These are phyloP conservation scores for Alternaria brassicicola DNA, from an alignment of 2,329 filamentous ascomycete genomes.

Conservation along the genomic window DNA sequence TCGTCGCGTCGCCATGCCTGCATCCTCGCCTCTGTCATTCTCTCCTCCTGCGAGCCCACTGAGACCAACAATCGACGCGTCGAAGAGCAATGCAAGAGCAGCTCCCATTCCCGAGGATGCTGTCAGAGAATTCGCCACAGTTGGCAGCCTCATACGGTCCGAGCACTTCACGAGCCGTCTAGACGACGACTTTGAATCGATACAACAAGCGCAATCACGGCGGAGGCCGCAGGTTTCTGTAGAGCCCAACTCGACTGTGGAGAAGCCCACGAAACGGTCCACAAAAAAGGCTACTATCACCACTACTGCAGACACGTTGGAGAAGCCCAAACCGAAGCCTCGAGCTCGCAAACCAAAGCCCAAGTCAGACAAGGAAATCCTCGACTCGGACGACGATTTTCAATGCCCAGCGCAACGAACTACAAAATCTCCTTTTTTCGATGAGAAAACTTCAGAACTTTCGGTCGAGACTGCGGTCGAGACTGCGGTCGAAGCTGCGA, in stretches of 20 bases:
- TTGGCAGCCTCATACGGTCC: slow-evolving; percentile 40
- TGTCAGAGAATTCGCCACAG: slow-evolving; percentile 43
- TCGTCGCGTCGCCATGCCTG: slow-evolving; percentile 40
- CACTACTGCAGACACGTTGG: slow-evolving; percentile 6
- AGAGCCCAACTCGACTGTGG: slow-evolving; percentile 3
- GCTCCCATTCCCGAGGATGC: slow-evolving; percentile 33
- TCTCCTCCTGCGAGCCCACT: slow-evolving; percentile 30
- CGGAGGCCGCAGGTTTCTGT: not conserved
- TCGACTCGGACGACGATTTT: slow-evolving; percentile 22
- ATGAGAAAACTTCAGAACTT: slow-evolving; percentile 10
- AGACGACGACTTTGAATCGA: slow-evolving; percentile 15
- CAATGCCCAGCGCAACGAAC: slow-evolving; percentile 14
- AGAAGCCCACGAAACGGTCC: slow-evolving; percentile 26
- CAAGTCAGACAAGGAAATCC: slow-evolving; percentile 26
- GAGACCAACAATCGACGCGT: slow-evolving; percentile 30
- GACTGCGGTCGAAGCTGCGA: slow-evolving; percentile 3
- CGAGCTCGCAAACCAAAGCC: slow-evolving; percentile 36
- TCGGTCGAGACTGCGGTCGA: slow-evolving; percentile 9
- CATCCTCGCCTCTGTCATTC: slow-evolving; percentile 30
- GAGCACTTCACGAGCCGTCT: slow-evolving; percentile 32
- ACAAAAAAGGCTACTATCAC: slow-evolving; percentile 13
- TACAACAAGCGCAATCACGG: slow-evolving; percentile 10
- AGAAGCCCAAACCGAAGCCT: slow-evolving; percentile 33
- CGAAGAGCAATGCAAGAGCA: slow-evolving; percentile 35
- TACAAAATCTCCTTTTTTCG: slow-evolving; percentile 33